These are phyloP conservation scores for Yarrowia sp. DNA, from an alignment of 805 yeast species.

Conservation along the genomic window DNA sequence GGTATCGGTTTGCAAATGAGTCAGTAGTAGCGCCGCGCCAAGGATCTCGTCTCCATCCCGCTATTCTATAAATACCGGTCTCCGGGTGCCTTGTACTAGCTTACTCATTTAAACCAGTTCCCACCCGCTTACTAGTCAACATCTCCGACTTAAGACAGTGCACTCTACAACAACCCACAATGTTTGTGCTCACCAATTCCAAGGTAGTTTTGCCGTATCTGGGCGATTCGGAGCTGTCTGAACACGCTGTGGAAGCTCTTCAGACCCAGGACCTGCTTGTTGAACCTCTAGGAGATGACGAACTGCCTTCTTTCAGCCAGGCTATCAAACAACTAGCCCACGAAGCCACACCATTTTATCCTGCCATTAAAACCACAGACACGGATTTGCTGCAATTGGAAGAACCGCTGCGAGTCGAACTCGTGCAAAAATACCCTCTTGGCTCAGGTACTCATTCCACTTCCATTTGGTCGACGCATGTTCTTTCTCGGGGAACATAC, in stretches of 20 bases:
- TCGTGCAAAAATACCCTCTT: constrained; percentile 1
- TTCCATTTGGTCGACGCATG: not conserved
- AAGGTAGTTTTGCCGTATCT: not conserved
- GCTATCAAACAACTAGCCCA: constrained; percentile 9
- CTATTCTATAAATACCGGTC: no score
- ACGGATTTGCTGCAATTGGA: not conserved
- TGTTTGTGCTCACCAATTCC: constrained; percentile 6
- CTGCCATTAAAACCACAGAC: constrained; percentile 13
- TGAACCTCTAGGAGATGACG: no score
- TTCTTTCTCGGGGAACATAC: not conserved
- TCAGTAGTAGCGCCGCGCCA: not conserved
- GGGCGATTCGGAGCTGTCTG: not conserved
- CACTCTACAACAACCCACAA: no score
- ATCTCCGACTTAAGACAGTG: not conserved
- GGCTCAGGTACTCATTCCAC: not conserved
- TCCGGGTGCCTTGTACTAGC: no score
- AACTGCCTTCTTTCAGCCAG: constrained; percentile 3
- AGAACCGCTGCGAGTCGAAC: not conserved
- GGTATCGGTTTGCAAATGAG: no score
- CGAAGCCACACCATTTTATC: not conserved
- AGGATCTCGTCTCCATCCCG: no score
- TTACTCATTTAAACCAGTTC: no score
- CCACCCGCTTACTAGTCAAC: no score
- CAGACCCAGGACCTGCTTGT: not conserved
- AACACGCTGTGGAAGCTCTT: not conserved